Evolutionary conservation across 2,329 filamentous ascomycete genomes (phyloP).

Genomic region (Cladosporium sp.): DNA sequence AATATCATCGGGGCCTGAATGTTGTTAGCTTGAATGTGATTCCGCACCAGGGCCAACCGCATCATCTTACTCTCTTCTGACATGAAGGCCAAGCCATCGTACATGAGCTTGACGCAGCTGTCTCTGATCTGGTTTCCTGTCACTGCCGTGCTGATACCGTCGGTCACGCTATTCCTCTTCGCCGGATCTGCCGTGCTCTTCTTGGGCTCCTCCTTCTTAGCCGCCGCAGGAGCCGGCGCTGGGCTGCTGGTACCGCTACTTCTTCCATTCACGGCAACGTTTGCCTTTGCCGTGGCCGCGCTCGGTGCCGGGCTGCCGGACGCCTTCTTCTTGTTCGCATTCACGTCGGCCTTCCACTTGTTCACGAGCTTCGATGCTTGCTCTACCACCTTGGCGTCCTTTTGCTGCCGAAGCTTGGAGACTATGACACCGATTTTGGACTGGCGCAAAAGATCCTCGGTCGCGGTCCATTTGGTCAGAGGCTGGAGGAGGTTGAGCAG

Average conservation of each 20-base stretch:
- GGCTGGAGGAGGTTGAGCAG: conserved; percentile 73
- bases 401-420: conserved; percentile 79
- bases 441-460: conserved; percentile 83
- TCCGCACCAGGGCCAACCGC: neutral
- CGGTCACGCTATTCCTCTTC: conserved; percentile 77
- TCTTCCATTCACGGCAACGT: conserved; percentile 33
- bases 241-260: conserved; percentile 36
- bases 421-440: conserved; percentile 91
- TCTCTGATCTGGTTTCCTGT: conserved; percentile 73
- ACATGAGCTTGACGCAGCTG: conserved; percentile 84
- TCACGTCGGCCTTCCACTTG: conserved; percentile 81
- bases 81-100: conserved; percentile 82
- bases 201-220: conserved; percentile 30
- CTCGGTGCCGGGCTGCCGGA: conserved; percentile 48
- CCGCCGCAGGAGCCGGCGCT: conserved; percentile 31
- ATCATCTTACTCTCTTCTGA: conserved; percentile 46
- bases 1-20: conserved; percentile 57
- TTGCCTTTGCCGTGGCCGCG: conserved; percentile 35
- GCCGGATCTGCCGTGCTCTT: conserved; percentile 58
- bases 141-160: conserved; percentile 72
- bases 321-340: conserved; percentile 40
- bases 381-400: conserved; percentile 66
- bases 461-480: conserved; percentile 75
- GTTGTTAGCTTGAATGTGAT: conserved; percentile 1
- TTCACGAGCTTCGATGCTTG: conserved; percentile 77